A percentile compares a stretch with the other conserved stretches of the same genome.
phyloP scores from a whole-genome alignment of 768 basidiomycete species.

The Termitomyces sp. region DNA sequence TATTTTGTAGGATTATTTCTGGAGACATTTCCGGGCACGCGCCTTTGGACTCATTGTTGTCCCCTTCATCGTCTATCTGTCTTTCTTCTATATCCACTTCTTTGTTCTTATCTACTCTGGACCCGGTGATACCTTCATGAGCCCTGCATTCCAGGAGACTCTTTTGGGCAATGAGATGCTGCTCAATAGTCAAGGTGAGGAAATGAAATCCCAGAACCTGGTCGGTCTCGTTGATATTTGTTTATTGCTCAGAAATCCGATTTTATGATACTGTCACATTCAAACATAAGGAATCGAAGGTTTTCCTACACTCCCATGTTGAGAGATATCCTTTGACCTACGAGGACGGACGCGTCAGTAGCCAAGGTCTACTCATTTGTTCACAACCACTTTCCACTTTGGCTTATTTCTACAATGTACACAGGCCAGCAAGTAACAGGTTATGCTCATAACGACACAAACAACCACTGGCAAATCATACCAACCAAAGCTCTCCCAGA shows the following conservation, averaged over 20 bases:
- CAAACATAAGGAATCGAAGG: conserved; percentile 89
- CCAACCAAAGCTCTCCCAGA: conserved; percentile 95
- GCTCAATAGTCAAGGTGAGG: conserved; percentile 82
- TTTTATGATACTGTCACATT: conserved; percentile 88
- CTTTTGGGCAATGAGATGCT: conserved; percentile 88
- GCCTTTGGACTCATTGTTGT: conserved; percentile 79
- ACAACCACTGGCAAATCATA: conserved; percentile 94
- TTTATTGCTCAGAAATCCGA: conserved; percentile 65
- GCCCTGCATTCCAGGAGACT: conserved; percentile 96
- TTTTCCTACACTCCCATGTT: conserved; percentile 88
- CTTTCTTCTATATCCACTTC: conserved; percentile 96
- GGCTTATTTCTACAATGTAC: not conserved
- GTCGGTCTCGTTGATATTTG: not conserved
- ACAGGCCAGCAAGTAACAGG: conserved; percentile 94
- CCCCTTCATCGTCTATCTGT: conserved; percentile 88
- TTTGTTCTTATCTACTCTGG: conserved; percentile 83
- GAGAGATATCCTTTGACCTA: conserved; percentile 92
- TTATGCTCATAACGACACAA: conserved; percentile 89
- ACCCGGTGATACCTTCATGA: conserved; percentile 95
- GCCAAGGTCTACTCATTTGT: conserved; percentile 56
- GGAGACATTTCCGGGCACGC: conserved; percentile 83
- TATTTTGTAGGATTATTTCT: conserved; percentile 70
- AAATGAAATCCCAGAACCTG: not conserved
- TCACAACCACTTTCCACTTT: not conserved
- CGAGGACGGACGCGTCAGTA: conserved; percentile 91